Conservation (phyloP, 495 filamentous ascomycete genomes). For the Lineolata rhizophorae region DNA sequence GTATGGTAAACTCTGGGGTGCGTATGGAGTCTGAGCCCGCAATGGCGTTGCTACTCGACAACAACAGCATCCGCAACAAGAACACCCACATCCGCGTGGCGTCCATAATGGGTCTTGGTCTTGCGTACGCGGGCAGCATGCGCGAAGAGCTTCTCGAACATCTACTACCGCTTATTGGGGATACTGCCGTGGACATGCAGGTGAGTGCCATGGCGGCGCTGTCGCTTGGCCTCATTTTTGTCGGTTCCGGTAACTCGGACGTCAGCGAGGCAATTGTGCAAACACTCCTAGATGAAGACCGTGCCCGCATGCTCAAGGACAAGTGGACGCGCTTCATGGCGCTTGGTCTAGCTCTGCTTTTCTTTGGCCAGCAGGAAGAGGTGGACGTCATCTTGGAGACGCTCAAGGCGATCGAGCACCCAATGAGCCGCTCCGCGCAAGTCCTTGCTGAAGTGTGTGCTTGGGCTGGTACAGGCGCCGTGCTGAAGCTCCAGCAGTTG, state of each 20-base stretch:
- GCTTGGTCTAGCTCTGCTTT: conserved; percentile 80
- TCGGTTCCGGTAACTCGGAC: conserved; percentile 75
- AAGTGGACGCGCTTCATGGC: conserved; percentile 97
- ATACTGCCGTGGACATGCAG: conserved; percentile 72
- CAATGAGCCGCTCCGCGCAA: conserved; percentile 74
- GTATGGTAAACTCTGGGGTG: conserved; percentile 84
- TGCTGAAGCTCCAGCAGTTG: conserved; percentile 88
- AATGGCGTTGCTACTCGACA: conserved; percentile 59
- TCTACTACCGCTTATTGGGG: conserved; percentile 68
- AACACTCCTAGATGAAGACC: conserved; percentile 78
- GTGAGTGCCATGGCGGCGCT: conserved; percentile 91
- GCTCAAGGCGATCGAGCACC: conserved; percentile 84
- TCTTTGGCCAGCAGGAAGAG: conserved; percentile 91
- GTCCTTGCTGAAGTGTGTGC: conserved; percentile 90
- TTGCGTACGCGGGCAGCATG: conserved; percentile 83
- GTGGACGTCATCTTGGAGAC: conserved; percentile 90
- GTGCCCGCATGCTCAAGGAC: conserved; percentile 69
- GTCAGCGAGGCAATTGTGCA: conserved; percentile 75
- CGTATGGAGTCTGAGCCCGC: conserved; percentile 71
- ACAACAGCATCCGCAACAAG: conserved; percentile 55
- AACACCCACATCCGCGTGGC: conserved; percentile 52
- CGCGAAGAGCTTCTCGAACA: conserved; percentile 60
- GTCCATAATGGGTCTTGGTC: conserved; percentile 85
- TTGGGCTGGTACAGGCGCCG: conserved; percentile 91
- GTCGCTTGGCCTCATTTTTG: conserved; percentile 72